Evolutionary conservation across 805 yeast genomes (phyloP).

Genomic region (Barnettozyma botsteinii): DNA sequence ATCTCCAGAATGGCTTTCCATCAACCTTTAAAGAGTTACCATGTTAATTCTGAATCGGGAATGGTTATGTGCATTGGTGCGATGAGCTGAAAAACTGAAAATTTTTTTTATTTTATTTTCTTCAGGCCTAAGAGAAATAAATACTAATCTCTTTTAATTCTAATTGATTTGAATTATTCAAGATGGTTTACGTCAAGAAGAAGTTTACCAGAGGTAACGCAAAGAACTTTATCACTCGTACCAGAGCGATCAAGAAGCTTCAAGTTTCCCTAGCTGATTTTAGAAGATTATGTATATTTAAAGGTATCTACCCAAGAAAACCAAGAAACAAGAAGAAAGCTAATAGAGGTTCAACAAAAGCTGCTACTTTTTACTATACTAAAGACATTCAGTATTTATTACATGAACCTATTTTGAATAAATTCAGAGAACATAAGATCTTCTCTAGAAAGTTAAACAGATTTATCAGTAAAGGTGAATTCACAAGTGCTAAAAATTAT

Average conservation of each 20-base stretch:
- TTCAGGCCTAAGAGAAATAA: no score
- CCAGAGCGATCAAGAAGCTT: constrained; percentile 87
- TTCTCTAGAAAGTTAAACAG: constrained; percentile 86
- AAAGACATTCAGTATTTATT: constrained; percentile 92
- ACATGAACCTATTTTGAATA: constrained; percentile 89
- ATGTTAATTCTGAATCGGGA: neutral
- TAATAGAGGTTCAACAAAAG: constrained; percentile 95
- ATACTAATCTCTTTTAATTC: no score
- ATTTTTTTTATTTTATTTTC: neutral
- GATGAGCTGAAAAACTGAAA: constrained; percentile 2
- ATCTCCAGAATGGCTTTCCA: neutral
- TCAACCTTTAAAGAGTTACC: neutral
- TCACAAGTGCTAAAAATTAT: constrained; percentile 78
- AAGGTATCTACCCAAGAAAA: constrained; percentile 96
- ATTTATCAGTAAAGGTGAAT: constrained; percentile 89
- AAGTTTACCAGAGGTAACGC: constrained; percentile 85
- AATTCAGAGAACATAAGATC: constrained; percentile 92
- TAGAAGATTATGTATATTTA: constrained; percentile 94
- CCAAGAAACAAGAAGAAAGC: constrained; percentile 95
- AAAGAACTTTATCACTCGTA: constrained; percentile 85
- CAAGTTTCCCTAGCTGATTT: constrained; percentile 95
- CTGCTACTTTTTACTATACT: constrained; percentile 86
- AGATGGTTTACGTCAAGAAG: constrained; percentile 50
- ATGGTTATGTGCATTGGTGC: neutral
- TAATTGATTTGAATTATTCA: no score